Percentiles rank a stretch among this genome's conserved stretches.
Evolutionary conservation across 2,329 filamentous ascomycete genomes (phyloP).

Genomic region (Colletotrichum neosansevieriae): DNA sequence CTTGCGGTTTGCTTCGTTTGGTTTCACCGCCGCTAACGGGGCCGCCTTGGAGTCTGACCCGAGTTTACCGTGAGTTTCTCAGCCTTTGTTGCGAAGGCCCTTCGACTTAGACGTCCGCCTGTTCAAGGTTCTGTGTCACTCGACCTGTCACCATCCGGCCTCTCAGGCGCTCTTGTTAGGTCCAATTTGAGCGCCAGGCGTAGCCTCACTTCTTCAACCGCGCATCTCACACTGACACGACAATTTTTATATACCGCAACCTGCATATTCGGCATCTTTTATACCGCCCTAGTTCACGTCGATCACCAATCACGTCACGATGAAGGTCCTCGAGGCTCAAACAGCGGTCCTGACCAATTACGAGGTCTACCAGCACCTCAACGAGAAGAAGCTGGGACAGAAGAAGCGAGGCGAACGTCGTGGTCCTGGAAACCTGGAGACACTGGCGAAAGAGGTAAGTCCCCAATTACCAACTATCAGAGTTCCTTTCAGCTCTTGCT

Average conservation of each 20-base stretch:
- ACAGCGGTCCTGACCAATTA: constrained; percentile 78
- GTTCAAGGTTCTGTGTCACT: constrained; percentile 28
- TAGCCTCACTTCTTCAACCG: constrained; percentile 30
- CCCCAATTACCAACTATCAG: background rate
- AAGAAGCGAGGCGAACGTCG: constrained; percentile 54
- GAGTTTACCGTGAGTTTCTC: background rate
- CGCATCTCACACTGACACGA: constrained; percentile 29
- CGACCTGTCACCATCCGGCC: constrained; percentile 24
- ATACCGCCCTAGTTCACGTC: no score
- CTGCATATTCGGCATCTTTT: constrained; percentile 8
- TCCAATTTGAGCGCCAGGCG: constrained; percentile 25
- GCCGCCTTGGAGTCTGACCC: constrained; percentile 1
- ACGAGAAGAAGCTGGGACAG: constrained; percentile 63
- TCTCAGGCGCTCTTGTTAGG: constrained; percentile 17
- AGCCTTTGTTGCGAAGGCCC: constrained; percentile 3
- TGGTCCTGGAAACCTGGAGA: constrained; percentile 69
- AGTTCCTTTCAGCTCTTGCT: background rate
- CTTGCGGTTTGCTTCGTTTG: background rate
- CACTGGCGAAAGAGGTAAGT: constrained; percentile 73
- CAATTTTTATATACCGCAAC: constrained; percentile 26
- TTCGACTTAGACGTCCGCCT: constrained; percentile 5
- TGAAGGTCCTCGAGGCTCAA: constrained; percentile 80
- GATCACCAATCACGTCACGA: constrained; percentile 45
- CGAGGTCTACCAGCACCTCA: constrained; percentile 77
- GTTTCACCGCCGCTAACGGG: constrained; percentile 3